Evolutionary conservation across 169 alveolate species (phyloP).

Genomic region (Cytauxzoon felis): DNA sequence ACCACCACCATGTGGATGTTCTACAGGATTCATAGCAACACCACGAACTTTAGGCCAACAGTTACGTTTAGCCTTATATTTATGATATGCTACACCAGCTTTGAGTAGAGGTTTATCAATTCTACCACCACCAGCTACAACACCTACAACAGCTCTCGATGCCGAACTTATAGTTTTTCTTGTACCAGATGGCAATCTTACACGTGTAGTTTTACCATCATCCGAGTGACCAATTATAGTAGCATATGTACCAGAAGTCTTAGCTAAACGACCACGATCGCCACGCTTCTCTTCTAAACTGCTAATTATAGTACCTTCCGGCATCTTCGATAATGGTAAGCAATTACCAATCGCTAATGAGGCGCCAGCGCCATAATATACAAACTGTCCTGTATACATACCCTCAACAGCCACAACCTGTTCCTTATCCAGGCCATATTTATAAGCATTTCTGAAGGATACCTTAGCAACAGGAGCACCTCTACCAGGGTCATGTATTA

Average conservation of each 20-base stretch:
- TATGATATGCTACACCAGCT: conserved; percentile 98
- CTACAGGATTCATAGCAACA: conserved; percentile 99
- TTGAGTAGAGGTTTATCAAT: conserved; percentile 98
- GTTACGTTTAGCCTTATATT: conserved; percentile 96
- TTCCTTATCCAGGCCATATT: conserved; percentile 91
- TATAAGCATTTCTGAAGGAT: conserved; percentile 95
- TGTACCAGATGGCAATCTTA: conserved; percentile 97
- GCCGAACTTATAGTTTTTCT: conserved; percentile 88
- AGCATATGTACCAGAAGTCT: conserved; percentile 97
- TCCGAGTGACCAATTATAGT: conserved; percentile 94
- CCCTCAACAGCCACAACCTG: conserved; percentile 98
- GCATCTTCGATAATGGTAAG: conserved; percentile 94
- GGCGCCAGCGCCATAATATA: conserved; percentile 97
- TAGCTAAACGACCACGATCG: conserved; percentile 97
- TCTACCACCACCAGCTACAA: conserved; percentile 99
- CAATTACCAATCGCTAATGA: conserved; percentile 95
- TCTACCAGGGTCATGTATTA: conserved; percentile 98
- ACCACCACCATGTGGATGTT: conserved; percentile 99
- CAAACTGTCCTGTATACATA: conserved; percentile 96
- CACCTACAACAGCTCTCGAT: conserved; percentile 96
- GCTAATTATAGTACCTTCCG: conserved; percentile 98
- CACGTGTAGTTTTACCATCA: conserved; percentile 94
- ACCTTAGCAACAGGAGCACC: conserved; percentile 98
- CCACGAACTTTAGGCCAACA: conserved; percentile 99
- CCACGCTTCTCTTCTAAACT: conserved; percentile 95